These are phyloP conservation scores for Gillenia trifoliata DNA, from an alignment of 306 rosid species.

Conservation along the genomic window DNA sequence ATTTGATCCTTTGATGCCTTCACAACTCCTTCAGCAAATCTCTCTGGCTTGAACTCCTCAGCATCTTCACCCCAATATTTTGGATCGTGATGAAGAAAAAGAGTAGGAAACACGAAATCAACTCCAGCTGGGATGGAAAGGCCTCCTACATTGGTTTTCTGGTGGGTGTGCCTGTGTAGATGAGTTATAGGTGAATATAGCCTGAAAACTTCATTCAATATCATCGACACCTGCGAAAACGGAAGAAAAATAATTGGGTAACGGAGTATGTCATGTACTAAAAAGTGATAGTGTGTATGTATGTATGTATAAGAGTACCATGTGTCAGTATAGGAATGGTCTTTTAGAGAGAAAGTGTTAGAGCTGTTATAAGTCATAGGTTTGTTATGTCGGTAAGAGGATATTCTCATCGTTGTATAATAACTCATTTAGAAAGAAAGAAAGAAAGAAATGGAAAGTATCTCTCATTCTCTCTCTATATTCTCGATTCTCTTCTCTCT, in stretches of 20 bases:
- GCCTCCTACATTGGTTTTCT: slow-evolving; percentile 19
- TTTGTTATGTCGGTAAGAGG: too few relatives aligned
- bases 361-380: too few relatives aligned
- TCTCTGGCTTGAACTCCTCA: slow-evolving; percentile 37
- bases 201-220: slow-evolving; percentile 16
- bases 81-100: slow-evolving; percentile 32
- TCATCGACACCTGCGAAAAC: slow-evolving; percentile 15
- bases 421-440: too few relatives aligned
- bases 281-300: too few relatives aligned
- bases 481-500: too few relatives aligned
- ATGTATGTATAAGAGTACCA: too few relatives aligned
- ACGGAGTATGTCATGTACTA: too few relatives aligned
- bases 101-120: not conserved
- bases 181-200: slow-evolving; percentile 1
- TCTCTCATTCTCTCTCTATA: too few relatives aligned
- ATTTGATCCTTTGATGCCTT: slow-evolving; percentile 34
- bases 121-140: slow-evolving; percentile 34
- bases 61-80: slow-evolving; percentile 34
- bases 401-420: too few relatives aligned
- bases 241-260: not conserved
- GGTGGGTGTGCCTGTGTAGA: not conserved
- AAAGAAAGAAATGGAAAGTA: too few relatives aligned
- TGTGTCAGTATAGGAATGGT: too few relatives aligned
- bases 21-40: slow-evolving; percentile 36
- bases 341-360: too few relatives aligned